These are phyloP conservation scores for Salvia miltiorrhiza DNA, from an alignment of 257 asterid genomes.

Conservation along the genomic window DNA sequence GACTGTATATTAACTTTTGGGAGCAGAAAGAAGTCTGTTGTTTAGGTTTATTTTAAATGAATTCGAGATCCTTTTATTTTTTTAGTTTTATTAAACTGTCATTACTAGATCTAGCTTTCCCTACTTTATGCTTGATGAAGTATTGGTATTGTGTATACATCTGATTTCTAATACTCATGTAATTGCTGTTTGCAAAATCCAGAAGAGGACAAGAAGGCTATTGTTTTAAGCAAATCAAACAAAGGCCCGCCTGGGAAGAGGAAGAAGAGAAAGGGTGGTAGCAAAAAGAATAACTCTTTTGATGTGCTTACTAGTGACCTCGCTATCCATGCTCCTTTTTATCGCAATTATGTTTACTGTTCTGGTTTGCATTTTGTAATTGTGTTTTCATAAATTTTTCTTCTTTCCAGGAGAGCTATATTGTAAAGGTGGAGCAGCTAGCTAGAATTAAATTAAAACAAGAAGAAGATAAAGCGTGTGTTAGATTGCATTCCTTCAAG, in stretches of 20 bases:
- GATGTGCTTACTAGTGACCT: slow-evolving; percentile 43
- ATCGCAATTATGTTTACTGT: background rate
- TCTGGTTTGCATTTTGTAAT: background rate
- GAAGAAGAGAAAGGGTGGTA: slow-evolving; percentile 34
- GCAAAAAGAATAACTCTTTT: slow-evolving; percentile 29
- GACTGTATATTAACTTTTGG: too few species aligned
- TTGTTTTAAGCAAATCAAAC: slow-evolving; percentile 29
- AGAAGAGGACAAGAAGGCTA: slow-evolving; percentile 31
- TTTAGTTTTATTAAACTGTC: background rate
- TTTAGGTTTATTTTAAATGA: background rate
- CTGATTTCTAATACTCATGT: slow-evolving; percentile 23
- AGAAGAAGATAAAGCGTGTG: slow-evolving; percentile 67
- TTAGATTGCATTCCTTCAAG: slow-evolving; percentile 84
- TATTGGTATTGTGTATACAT: slow-evolving; percentile 7
- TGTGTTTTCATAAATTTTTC: slow-evolving; percentile 15
- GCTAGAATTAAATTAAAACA: slow-evolving; percentile 79
- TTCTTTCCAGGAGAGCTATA: slow-evolving; percentile 57
- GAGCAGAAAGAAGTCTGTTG: background rate
- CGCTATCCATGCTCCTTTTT: slow-evolving; percentile 1
- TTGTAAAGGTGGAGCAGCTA: slow-evolving; percentile 72
- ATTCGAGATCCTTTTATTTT: background rate
- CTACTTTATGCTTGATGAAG: background rate
- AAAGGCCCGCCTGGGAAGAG: slow-evolving; percentile 28
- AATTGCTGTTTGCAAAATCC: slow-evolving; percentile 25
- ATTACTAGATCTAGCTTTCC: background rate